Evolutionary conservation across 2,329 filamentous ascomycete genomes (phyloP).

Genomic region (Alternaria burnsii): DNA sequence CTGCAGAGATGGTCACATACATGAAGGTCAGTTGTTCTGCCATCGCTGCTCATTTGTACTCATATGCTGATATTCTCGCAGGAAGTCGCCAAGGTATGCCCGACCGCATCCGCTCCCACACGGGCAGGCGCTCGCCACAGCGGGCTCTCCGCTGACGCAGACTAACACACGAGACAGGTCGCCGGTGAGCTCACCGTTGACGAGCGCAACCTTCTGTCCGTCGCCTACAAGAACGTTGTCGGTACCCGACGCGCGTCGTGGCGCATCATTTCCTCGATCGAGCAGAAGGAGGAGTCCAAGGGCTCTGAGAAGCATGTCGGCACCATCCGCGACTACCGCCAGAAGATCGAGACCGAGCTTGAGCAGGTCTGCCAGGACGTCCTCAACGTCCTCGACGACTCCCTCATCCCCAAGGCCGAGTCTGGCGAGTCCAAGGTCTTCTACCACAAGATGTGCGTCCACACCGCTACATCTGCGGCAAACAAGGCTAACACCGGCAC

Average conservation of each 20-base stretch:
- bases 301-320: constrained; percentile 92
- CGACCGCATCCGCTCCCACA: constrained; percentile 31
- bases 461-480: constrained; percentile 10
- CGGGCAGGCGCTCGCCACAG: constrained; percentile 30
- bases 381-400: constrained; percentile 90
- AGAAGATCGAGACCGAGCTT: constrained; percentile 97
- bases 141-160: constrained; percentile 15
- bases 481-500: constrained; percentile 30
- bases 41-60: constrained; percentile 3
- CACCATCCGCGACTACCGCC: constrained; percentile 95
- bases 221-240: constrained; percentile 99
- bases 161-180: constrained; percentile 57
- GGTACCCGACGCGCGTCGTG: constrained; percentile 97
- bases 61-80: constrained; percentile 54
- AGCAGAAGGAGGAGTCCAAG: constrained; percentile 99
- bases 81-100: constrained; percentile 90
- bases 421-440: constrained; percentile 99
- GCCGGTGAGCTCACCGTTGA: constrained; percentile 74
- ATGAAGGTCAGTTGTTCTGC: constrained; percentile 77
- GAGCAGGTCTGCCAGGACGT: constrained; percentile 99
- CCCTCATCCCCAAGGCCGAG: constrained; percentile 93
- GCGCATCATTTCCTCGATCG: constrained; percentile 99
- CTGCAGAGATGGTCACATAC: constrained; percentile 91
- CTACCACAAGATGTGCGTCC: constrained; percentile 98
- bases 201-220: constrained; percentile 90